phyloP scores from a whole-genome alignment of 2,329 filamentous ascomycete genomes.

The Phyllosticta paracitricarpa region DNA sequence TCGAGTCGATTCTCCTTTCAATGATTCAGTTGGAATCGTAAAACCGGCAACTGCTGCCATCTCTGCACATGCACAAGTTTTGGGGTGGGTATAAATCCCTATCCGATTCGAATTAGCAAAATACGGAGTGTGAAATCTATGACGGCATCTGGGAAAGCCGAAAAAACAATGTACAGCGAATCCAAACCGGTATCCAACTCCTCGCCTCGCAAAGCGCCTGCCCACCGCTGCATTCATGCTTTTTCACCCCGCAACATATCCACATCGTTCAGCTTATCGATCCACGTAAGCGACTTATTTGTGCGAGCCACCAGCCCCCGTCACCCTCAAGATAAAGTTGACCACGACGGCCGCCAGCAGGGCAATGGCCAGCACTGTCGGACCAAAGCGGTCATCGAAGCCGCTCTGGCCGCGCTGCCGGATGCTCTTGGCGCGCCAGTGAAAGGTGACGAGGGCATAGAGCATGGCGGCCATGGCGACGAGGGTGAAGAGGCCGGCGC shows the following conservation, averaged over 20 bases:
- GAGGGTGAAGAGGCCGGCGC: slow-evolving; percentile 82
- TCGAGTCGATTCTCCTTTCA: no score
- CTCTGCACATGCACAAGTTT: no score
- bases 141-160: neutral
- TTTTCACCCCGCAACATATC: neutral
- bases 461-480: slow-evolving; percentile 94
- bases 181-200: neutral
- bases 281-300: neutral
- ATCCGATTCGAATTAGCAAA: neutral
- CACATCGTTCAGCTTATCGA: neutral
- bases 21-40: no score
- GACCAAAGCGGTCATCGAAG: slow-evolving; percentile 92
- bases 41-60: no score
- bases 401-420: slow-evolving; percentile 83
- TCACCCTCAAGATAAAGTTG: slow-evolving; percentile 66
- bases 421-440: slow-evolving; percentile 94
- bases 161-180: neutral
- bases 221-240: neutral
- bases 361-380: slow-evolving; percentile 79
- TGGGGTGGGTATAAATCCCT: neutral
- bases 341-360: slow-evolving; percentile 83
- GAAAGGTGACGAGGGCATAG: slow-evolving; percentile 89
- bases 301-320: neutral
- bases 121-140: neutral
- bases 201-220: neutral